Conservation (phyloP, 495 filamentous ascomycete species). For the Lichenothelia convexa region DNA sequence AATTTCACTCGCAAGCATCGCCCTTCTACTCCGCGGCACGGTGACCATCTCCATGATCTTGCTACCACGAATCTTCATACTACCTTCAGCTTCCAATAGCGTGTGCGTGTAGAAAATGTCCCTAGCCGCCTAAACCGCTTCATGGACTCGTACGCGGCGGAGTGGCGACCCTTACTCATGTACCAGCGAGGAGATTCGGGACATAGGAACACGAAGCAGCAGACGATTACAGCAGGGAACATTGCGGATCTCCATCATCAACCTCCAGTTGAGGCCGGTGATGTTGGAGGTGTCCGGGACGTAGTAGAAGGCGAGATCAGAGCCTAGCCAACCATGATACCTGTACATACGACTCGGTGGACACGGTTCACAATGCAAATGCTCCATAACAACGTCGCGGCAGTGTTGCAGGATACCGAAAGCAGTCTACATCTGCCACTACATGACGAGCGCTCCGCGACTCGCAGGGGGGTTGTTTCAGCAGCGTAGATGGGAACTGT, state of each 20-base stretch:
- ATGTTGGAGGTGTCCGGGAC: slow-evolving; percentile 4
- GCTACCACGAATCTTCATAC: slow-evolving; percentile 39
- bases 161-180: slow-evolving; percentile 48
- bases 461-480: slow-evolving; percentile 53
- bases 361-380: slow-evolving; percentile 46
- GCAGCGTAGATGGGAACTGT: slow-evolving; percentile 69
- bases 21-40: slow-evolving; percentile 62
- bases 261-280: neutral
- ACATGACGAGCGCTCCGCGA: slow-evolving; percentile 59
- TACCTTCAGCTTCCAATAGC: slow-evolving; percentile 47
- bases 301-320: slow-evolving; percentile 5
- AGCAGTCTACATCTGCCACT: slow-evolving; percentile 68
- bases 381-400: slow-evolving; percentile 42
- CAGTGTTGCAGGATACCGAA: slow-evolving; percentile 59
- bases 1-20: slow-evolving; percentile 51
- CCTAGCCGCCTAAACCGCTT: slow-evolving; percentile 55
- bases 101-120: slow-evolving; percentile 71
- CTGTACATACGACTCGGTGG: neutral
- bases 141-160: slow-evolving; percentile 48
- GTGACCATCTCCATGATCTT: slow-evolving; percentile 52
- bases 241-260: slow-evolving; percentile 66
- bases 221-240: slow-evolving; percentile 54
- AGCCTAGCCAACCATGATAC: neutral
- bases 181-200: slow-evolving; percentile 69
- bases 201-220: slow-evolving; percentile 48